Conservation (phyloP, 2,329 filamentous ascomycete genomes). For the Colletotrichum neosansevieriae region DNA sequence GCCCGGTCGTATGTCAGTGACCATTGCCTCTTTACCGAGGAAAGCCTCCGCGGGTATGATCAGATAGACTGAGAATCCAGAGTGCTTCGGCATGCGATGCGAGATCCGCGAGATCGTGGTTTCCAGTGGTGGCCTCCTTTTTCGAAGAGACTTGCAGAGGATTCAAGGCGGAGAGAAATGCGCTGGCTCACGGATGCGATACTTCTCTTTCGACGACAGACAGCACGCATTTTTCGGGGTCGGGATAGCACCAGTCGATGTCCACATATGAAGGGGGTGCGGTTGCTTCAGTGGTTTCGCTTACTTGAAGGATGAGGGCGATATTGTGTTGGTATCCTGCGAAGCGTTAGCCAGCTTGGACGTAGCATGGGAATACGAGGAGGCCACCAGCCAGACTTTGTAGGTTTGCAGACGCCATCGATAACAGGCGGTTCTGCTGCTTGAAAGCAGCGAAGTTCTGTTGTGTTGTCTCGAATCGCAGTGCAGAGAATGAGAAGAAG, state of each 20-base stretch:
- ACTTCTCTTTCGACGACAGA: neutral
- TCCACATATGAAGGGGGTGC: neutral
- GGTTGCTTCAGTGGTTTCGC: neutral
- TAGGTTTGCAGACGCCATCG: slow-evolving; percentile 60
- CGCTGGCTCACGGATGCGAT: neutral
- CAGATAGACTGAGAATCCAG: neutral
- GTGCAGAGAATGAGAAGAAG: neutral
- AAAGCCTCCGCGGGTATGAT: neutral
- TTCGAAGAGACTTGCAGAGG: neutral
- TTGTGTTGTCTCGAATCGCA: too few species aligned
- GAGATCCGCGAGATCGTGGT: neutral
- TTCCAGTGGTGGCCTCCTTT: neutral
- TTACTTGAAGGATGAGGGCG: neutral
- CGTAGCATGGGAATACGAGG: too few species aligned
- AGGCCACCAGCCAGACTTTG: slow-evolving; percentile 58
- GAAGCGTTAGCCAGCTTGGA: slow-evolving; percentile 25
- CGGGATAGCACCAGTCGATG: slow-evolving; percentile 1
- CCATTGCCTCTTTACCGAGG: neutral
- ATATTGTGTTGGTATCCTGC: slow-evolving; percentile 9
- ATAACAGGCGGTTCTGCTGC: slow-evolving; percentile 60
- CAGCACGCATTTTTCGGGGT: neutral
- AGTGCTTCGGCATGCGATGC: neutral
- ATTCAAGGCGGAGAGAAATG: neutral
- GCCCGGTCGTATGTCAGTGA: slow-evolving; percentile 59
- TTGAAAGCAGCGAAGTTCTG: slow-evolving; percentile 57